A percentile compares a stretch with the other conserved stretches of the same genome.
Conservation (phyloP, 441 rosid genomes). For the Bruguiera hainesii region DNA sequence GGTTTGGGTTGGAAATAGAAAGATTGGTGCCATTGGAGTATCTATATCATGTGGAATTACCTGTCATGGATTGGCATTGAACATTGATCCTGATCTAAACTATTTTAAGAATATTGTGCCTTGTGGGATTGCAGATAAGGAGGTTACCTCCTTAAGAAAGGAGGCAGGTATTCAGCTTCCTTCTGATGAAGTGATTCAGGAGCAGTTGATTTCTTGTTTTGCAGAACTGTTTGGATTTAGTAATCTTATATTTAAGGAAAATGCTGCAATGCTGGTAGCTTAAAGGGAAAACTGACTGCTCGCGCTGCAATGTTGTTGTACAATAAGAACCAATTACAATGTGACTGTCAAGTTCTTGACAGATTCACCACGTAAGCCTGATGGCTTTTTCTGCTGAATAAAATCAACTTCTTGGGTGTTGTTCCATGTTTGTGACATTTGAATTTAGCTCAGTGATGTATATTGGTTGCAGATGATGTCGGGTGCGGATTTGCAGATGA, state of each 20-base stretch:
- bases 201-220: slow-evolving; percentile 78
- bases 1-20: slow-evolving; percentile 86
- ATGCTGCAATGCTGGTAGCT: slow-evolving; percentile 28
- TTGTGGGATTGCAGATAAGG: slow-evolving; percentile 86
- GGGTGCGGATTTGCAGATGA: neutral
- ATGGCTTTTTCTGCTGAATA: slow-evolving; percentile 18
- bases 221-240: slow-evolving; percentile 51
- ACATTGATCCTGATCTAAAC: slow-evolving; percentile 73
- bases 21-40: slow-evolving; percentile 93
- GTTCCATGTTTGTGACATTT: slow-evolving; percentile 3
- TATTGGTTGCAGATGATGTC: neutral
- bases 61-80: slow-evolving; percentile 87
- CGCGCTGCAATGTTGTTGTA: neutral
- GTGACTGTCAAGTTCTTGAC: slow-evolving; percentile 12
- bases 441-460: slow-evolving; percentile 10
- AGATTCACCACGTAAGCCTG: slow-evolving; percentile 13
- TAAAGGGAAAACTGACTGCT: slow-evolving; percentile 16
- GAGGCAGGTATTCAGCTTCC: slow-evolving; percentile 64
- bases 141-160: slow-evolving; percentile 75
- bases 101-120: slow-evolving; percentile 88
- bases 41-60: slow-evolving; percentile 73
- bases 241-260: slow-evolving; percentile 50
- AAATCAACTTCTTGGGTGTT: slow-evolving; percentile 2
- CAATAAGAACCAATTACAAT: slow-evolving; percentile 14
- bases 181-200: slow-evolving; percentile 65